These are phyloP conservation scores for Symbiotaphrina buchneri DNA, from an alignment of 495 filamentous ascomycete species.

Conservation along the genomic window DNA sequence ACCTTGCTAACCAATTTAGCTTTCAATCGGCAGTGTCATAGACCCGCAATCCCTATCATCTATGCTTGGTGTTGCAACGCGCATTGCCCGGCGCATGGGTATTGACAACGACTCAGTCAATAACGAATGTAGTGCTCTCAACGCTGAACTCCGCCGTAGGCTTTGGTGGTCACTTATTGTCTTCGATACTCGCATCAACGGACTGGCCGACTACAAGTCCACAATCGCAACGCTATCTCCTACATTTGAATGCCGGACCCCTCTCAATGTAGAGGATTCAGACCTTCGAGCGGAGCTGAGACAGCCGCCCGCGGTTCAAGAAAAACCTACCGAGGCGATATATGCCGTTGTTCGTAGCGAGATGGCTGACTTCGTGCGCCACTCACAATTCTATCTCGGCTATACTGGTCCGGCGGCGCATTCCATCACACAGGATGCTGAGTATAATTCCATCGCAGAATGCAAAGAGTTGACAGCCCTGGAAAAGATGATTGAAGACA, in stretches of 20 bases:
- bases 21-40: constrained; percentile 20
- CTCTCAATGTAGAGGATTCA: constrained; percentile 31
- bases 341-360: constrained; percentile 26
- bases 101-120: constrained; percentile 21
- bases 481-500: constrained; percentile 21
- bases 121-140: constrained; percentile 15
- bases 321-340: constrained; percentile 22
- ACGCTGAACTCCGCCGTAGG: constrained; percentile 32
- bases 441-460: constrained; percentile 7
- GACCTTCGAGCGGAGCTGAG: constrained; percentile 29
- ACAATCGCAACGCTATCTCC: constrained; percentile 19
- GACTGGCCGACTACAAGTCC: constrained; percentile 17
- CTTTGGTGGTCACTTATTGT: constrained; percentile 34
- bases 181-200: constrained; percentile 27
- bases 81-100: constrained; percentile 29
- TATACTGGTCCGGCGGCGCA: constrained; percentile 25
- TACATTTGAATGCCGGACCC: constrained; percentile 29
- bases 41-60: constrained; percentile 29
- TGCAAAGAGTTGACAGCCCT: constrained; percentile 13
- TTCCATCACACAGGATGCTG: constrained; percentile 11
- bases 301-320: constrained; percentile 13
- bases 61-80: constrained; percentile 26
- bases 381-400: constrained; percentile 22
- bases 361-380: constrained; percentile 23
- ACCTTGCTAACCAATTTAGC: constrained; percentile 14